Evolutionary conservation across 768 basidiomycete species (phyloP).

Genomic region (Xanthoconium purpureum): DNA sequence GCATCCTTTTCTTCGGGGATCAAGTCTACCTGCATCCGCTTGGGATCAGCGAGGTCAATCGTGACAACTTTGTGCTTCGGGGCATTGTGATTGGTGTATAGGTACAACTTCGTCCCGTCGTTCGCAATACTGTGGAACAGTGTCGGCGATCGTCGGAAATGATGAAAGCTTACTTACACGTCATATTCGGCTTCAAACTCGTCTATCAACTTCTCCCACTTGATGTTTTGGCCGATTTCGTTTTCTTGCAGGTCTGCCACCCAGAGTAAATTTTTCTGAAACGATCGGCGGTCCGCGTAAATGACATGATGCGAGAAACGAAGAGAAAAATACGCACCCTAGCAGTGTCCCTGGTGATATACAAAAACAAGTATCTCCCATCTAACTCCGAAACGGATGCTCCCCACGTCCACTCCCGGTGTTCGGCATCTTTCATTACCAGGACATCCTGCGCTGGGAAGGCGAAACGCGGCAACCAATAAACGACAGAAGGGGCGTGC

Average conservation of each 20-base stretch:
- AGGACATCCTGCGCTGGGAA: constrained; percentile 62
- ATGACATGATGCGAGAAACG: not conserved
- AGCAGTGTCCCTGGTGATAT: constrained; percentile 57
- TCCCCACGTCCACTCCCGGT: constrained; percentile 66
- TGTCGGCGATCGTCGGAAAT: not conserved
- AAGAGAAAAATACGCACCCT: constrained; percentile 40
- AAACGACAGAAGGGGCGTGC: not conserved
- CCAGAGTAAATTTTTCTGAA: constrained; percentile 75
- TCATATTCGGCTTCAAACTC: constrained; percentile 66
- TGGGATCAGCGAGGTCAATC: constrained; percentile 53
- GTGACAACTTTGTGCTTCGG: constrained; percentile 65
- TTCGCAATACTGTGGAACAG: constrained; percentile 52
- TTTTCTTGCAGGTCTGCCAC: constrained; percentile 61
- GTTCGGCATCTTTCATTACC: constrained; percentile 57
- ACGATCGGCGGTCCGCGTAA: not conserved
- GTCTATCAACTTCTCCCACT: constrained; percentile 70
- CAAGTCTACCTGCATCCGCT: constrained; percentile 50
- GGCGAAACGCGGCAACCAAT: constrained; percentile 1
- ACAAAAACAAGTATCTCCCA: constrained; percentile 59
- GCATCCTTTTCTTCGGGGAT: constrained; percentile 69
- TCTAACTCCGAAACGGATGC: constrained; percentile 56
- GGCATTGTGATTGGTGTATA: constrained; percentile 64
- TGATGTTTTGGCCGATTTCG: constrained; percentile 59
- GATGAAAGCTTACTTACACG: constrained; percentile 43
- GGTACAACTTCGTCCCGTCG: constrained; percentile 58